Conservation (phyloP, 2,329 filamentous ascomycete species). For the Cryphonectria naterciae region DNA sequence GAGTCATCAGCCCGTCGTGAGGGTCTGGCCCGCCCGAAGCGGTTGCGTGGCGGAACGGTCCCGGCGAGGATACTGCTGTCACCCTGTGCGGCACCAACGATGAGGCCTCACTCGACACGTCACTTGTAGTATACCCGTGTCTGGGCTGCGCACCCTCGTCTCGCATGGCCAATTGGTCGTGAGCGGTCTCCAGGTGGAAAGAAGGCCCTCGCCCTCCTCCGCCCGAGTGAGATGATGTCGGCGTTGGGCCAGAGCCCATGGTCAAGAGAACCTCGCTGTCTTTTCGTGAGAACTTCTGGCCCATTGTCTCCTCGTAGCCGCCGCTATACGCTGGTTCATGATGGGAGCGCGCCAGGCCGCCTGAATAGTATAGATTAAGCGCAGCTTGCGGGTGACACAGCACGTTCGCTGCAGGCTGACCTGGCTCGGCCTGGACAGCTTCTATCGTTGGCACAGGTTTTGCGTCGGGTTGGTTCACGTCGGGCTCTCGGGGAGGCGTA, state of each 20-base stretch:
- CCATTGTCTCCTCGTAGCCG: slow-evolving; percentile 25
- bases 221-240: slow-evolving; percentile 33
- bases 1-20: slow-evolving; percentile 44
- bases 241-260: slow-evolving; percentile 29
- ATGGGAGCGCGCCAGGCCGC: slow-evolving; percentile 6
- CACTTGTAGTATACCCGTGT: slow-evolving; percentile 40
- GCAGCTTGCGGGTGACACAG: slow-evolving; percentile 7
- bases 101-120: slow-evolving; percentile 46
- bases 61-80: slow-evolving; percentile 37
- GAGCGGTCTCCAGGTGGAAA: slow-evolving; percentile 28
- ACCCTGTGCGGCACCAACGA: slow-evolving; percentile 42
- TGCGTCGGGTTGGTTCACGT: slow-evolving; percentile 33
- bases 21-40: slow-evolving; percentile 42
- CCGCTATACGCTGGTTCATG: slow-evolving; percentile 22
- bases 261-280: slow-evolving; percentile 21
- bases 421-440: background rate
- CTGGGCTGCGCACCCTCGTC: slow-evolving; percentile 34
- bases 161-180: slow-evolving; percentile 31
- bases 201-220: slow-evolving; percentile 23
- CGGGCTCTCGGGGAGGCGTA: slow-evolving; percentile 36
- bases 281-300: slow-evolving; percentile 21
- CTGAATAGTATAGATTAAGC: slow-evolving; percentile 23
- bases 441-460: slow-evolving; percentile 8
- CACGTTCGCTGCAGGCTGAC: slow-evolving; percentile 10
- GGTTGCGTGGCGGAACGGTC: slow-evolving; percentile 30